Base-by-base conservation (phyloP, 805 yeast genomes). In the Barnettozyma sp. region DNA sequence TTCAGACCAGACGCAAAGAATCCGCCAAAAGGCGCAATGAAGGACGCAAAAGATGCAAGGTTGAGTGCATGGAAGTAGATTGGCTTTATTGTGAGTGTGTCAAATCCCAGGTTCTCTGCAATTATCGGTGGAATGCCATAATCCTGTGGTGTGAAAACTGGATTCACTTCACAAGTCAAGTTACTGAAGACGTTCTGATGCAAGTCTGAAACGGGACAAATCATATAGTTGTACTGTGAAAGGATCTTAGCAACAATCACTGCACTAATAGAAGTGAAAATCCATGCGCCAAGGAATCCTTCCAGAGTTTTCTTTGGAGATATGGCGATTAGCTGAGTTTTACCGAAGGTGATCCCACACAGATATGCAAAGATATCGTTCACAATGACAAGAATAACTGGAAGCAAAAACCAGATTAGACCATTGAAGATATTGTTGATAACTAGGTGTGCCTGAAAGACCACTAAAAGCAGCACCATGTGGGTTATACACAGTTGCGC, bases 21-120 rank as follows among this genome's bases (percentile, higher is more conserved):
- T 2, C 98, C 98, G 36, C 98, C 98, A 56, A 92, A 92, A 41
- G 98, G 98, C 4, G 98, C 98, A 58, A 92, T 81, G 46, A 92
- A 70, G 0, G 97, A 90, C 2, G 98, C 97, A 68, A 92, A 92
- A 4, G 95, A 82, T 12, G 97, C 94, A 41, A 90, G 65, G 28
- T 80, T 71, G 39, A 86, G 71, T 2, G 94, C 79, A 58, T 92
- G 98, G 66, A 88, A 73, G 60, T 90, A 87, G 34, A 92, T 78
- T 32, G 98, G 97, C 52, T 83, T 85, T 30, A 87, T 52, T 12
- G 77, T 70, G 13, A 86, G 56, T 21, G 65, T 67, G 10, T 73
- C 74, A 22, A 60, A 43, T 16, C 70, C 68, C 23, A 66, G 41
- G 26, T 67, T 51, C 15, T 70, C 71, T 16, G 76, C 77, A 34